Conservation (phyloP, 1,139 yeast genomes). For the Geotrichum cucujoidarum region DNA sequence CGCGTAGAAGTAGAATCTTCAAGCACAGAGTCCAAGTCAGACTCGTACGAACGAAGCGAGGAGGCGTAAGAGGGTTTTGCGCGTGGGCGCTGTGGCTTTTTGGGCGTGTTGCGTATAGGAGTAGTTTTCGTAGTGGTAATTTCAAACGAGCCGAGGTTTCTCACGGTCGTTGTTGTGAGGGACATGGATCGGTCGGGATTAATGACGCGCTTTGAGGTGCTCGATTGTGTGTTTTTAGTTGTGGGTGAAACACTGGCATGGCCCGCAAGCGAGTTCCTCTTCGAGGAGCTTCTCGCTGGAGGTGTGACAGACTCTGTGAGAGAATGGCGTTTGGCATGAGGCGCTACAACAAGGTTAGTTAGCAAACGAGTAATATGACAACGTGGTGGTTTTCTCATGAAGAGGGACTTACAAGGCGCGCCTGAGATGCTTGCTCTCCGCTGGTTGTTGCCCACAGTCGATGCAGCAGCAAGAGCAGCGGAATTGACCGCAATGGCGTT, state of each 20-base stretch:
- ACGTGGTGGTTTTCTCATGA: neutral
- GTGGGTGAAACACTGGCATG: neutral
- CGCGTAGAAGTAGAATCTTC: conserved; percentile 26
- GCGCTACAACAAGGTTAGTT: neutral
- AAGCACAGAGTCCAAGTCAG: conserved; percentile 35
- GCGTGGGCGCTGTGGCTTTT: conserved; percentile 1
- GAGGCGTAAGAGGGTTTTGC: conserved; percentile 24
- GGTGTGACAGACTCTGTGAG: conserved; percentile 24
- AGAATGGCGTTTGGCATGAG: conserved; percentile 34
- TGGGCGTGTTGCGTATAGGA: conserved; percentile 21
- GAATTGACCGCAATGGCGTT: conserved; percentile 27
- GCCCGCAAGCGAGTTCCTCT: neutral
- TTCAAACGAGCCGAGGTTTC: conserved; percentile 38
- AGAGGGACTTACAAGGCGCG: neutral
- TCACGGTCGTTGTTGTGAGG: conserved; percentile 38
- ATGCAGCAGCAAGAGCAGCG: conserved; percentile 45
- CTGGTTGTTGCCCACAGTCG: conserved; percentile 31
- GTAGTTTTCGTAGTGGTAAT: conserved; percentile 35
- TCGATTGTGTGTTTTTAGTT: conserved; percentile 4
- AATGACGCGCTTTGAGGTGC: conserved; percentile 21
- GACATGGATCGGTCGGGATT: conserved; percentile 36
- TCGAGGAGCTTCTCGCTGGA: neutral
- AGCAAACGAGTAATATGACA: neutral
- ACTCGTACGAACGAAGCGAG: conserved; percentile 32
- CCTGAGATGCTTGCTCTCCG: conserved; percentile 19